Base-by-base conservation (phyloP, 2,329 filamentous ascomycete genomes). In the Colletotrichum orbiculare region DNA sequence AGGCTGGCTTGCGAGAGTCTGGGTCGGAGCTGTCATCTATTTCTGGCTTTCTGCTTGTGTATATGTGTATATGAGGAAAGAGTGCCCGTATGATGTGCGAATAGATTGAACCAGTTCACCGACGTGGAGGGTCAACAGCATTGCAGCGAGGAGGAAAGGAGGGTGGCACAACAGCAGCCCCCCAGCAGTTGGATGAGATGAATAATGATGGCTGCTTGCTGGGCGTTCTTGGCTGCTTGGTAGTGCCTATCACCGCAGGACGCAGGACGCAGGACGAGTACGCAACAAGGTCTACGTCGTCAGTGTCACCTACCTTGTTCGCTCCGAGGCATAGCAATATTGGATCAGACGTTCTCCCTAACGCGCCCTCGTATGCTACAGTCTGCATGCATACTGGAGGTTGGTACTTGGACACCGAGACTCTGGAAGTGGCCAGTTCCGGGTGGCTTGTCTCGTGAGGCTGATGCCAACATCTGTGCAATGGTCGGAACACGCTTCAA, bases 401-500 rank as follows among this genome's bases (percentile, higher is more conserved):
- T 9, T 9, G 34, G 35, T n/a, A 35, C 7, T 15, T 37, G 11
- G 45, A 45, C 6, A 34, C n/a, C 7, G 25, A 38, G 50, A 25
- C 41, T 35, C 35, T 43, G 46, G 34, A 52, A 11, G 13, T 34
- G 56, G 37, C 49, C 45, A 39, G 35, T 54, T 50, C n/a, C 12
- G 57, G 61, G 54, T 25, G 25, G 45, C 15, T 39, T 56, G 15
- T 49, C 50, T 15, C 58, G 33, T 56, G 58, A 52, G 41, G 58
- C 33, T 49, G 35, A 47, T 37, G 45, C 41, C 52, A 43, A 52
- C 52, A 56, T 56, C 62, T 56, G 58, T 65, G 62, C 62, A 56
- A 47, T 42, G 58, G 45, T 39, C 58, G 62, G 56, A 62, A 65
- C 58, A 62, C 43, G 57, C 52, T 52, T 62, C 35, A 33, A 55